Conservation (phyloP, 129 eudicot genomes). For the Logfia minima region DNA sequence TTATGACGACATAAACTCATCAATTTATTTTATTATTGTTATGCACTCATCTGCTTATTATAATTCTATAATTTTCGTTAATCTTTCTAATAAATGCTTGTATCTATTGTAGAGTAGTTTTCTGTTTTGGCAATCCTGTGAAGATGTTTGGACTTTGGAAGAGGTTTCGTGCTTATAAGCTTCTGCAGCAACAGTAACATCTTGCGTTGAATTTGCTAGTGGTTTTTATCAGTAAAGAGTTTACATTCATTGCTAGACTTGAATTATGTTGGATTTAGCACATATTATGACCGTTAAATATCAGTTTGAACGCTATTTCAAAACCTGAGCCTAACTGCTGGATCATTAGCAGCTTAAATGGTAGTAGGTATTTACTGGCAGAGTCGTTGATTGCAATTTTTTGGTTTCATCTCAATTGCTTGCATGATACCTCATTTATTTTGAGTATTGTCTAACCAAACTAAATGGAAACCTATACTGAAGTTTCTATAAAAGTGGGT, state of each 20-base stretch:
- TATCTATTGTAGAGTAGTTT: slow-evolving; percentile 21
- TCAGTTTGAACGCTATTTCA: slow-evolving; percentile 21
- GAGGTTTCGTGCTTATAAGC: slow-evolving; percentile 22
- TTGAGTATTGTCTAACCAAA: not conserved
- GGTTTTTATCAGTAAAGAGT: slow-evolving; percentile 24
- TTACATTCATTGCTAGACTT: slow-evolving; percentile 21
- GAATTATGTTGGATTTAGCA: slow-evolving; percentile 27
- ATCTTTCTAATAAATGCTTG: not conserved
- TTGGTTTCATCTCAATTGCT: not conserved
- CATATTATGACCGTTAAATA: slow-evolving; percentile 29
- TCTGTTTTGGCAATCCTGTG: slow-evolving; percentile 13
- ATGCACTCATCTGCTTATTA: not conserved
- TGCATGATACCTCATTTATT: too few species aligned
- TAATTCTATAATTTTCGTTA: not conserved
- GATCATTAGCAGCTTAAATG: not conserved
- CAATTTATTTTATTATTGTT: too few species aligned
- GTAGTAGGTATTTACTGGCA: not conserved
- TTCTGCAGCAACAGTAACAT: not conserved
- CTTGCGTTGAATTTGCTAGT: slow-evolving; percentile 16
- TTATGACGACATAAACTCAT: too few species aligned
- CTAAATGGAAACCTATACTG: too few species aligned
- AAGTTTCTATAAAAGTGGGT: not conserved
- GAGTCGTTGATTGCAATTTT: not conserved
- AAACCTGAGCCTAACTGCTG: slow-evolving; percentile 16
- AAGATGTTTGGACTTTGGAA: slow-evolving; percentile 6